phyloP scores from a whole-genome alignment of 768 basidiomycete species.

The Saitozyma podzolica region DNA sequence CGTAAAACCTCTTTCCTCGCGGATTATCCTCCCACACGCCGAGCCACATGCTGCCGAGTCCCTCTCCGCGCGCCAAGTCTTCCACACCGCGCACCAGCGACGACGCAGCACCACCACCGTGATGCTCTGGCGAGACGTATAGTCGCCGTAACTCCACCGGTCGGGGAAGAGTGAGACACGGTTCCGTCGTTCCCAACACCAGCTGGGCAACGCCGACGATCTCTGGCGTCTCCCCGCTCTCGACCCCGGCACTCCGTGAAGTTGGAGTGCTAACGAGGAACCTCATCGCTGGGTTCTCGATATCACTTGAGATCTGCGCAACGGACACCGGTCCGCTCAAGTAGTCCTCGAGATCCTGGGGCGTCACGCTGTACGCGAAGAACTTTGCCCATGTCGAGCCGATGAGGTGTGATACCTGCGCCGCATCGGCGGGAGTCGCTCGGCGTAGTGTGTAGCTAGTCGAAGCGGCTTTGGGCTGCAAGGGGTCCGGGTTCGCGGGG shows the following conservation, averaged over 20 bases:
- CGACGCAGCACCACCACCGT: conserved; percentile 18
- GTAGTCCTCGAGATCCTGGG: conserved; percentile 26
- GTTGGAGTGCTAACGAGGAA: conserved; percentile 14
- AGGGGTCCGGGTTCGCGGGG: not conserved
- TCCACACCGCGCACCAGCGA: conserved; percentile 15
- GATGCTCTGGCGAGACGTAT: conserved; percentile 22
- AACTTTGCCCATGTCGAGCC: conserved; percentile 31
- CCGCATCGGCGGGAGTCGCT: conserved; percentile 19
- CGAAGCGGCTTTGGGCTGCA: not conserved
- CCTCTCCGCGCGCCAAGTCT: conserved; percentile 15
- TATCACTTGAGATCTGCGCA: conserved; percentile 13
- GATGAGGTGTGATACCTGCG: conserved; percentile 16
- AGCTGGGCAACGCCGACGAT: conserved; percentile 24
- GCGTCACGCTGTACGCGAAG: conserved; percentile 32
- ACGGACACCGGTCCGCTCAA: conserved; percentile 20
- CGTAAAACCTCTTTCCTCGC: conserved; percentile 22
- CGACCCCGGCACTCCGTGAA: not conserved
- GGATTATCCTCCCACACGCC: conserved; percentile 34
- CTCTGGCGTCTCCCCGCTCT: not conserved
- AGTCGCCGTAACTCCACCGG: conserved; percentile 23
- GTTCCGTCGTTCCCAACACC: conserved; percentile 11
- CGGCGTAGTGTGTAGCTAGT: conserved; percentile 12
- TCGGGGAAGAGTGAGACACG: conserved; percentile 4
- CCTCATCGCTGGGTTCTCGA: conserved; percentile 4
- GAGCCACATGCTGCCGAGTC: conserved; percentile 16